Base-by-base conservation (phyloP, 164 flowering plant species). In the Echeveria elegans region DNA sequence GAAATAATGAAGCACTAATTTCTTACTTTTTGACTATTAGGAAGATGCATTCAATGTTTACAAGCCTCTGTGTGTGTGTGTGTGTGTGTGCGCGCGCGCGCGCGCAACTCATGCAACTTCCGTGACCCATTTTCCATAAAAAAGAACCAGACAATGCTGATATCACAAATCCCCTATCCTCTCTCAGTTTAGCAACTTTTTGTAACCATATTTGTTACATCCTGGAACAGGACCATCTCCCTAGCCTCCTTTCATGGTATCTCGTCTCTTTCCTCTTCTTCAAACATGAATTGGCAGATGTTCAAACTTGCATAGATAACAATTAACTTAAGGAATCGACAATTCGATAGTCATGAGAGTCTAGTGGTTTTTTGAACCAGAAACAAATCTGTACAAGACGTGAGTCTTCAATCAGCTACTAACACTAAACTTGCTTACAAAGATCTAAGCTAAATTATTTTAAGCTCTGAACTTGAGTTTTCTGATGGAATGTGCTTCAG, bases 171-270 rank as follows among this genome's bases (percentile, higher is more conserved):
- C 60, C 60, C 60, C 31, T 53, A 10, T 26, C 60, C 60, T 53
- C 26, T 21, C 60, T 28, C 60, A 24, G 3, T 24, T 53, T 28
- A 26, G 60, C 24, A 53, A 53, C 60, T 53, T 53, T 53, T 53
- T 53, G 60, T 53, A 53, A 53, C 60, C 60, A 26, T 53, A 53
- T 53, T 53, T 53, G 31, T 53, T 53, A 53, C 60, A 53, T 11
- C 30, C 60, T 24, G 15, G 60, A 53, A 24, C 31, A 24, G 60
- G 60, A 53, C 60, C 60, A 53, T 28, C 31, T 53, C 19, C 60
- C 60, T 53, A 9, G 24, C 60, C 60, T 26, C 31, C 0, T 28
- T n/a, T n/a, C n/a, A n/a, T 10, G 28, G 31, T 53, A 24, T 11
- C 28, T 24, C 31, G 2, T 52, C 21, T 14, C 15, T 7, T 40